Base-by-base conservation (phyloP, 228 moss, liverwort and hornwort genomes). In the Sphagnum fallax region DNA sequence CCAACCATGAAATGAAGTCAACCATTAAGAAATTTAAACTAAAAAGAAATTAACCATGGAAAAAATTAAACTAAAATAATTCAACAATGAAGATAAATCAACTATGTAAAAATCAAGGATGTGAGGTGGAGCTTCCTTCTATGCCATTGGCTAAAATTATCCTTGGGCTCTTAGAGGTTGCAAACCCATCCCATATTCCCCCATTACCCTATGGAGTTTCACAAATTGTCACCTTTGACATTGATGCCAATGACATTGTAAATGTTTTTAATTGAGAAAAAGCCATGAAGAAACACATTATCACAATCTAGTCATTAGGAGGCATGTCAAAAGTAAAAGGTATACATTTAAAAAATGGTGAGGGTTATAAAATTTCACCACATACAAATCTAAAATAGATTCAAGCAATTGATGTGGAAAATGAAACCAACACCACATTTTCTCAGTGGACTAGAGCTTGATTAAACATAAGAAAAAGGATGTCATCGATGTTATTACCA, bases 291-390 rank as follows among this genome's bases (percentile, higher is more conserved):
- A 90, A 92, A 60, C 90, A 92, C 68, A 79, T 86, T 0, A 88
- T 90, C 70, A 92, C 92, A n/a, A 92, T 92, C 16, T 90, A 90
- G 79, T 90, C 90, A 4, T 92, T 88, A 1, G 90, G 92, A 47
- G 92, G 92, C 7, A 75, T 92, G 50, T 90, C 92, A 0, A 88
- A 32, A 32, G 32, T 32, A 2, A 32, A 32, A 92, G 69, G 66
- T 68, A 1, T 90, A 90, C 51, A 92, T 92, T 59, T 74, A 90
- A 63, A 90, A 88, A 72, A 90, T 92, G 92, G 92, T 92, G 11
- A 88, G 78, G 84, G 92, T 90, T 5, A 90, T 88, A 0, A 90
- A 90, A 70, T 57, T 80, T 6, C 81, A 90, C 61, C 90, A 1
- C 78, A 90, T 53, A 92, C 75, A 73, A 90, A 92, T 78, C 90